Evolutionary conservation across 2,329 filamentous ascomycete genomes (phyloP).

Genomic region (Trichoderma sp.): DNA sequence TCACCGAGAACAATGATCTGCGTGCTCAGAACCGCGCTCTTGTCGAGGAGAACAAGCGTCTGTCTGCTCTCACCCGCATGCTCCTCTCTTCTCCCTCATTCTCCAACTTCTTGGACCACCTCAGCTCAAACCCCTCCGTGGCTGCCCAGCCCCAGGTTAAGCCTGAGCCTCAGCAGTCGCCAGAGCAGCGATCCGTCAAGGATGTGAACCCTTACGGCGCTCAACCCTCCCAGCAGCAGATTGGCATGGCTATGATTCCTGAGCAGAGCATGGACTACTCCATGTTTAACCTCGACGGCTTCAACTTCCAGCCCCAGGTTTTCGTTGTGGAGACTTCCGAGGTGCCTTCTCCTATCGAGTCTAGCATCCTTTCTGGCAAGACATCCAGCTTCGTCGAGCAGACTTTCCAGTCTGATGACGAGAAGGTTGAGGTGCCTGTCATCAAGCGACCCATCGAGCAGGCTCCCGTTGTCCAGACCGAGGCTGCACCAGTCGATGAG

Average conservation of each 20-base stretch:
- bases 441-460: slow-evolving; percentile 48
- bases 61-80: slow-evolving; percentile 76
- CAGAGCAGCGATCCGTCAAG: slow-evolving; percentile 55
- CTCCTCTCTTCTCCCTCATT: slow-evolving; percentile 79
- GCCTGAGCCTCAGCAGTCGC: slow-evolving; percentile 37
- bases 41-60: slow-evolving; percentile 78
- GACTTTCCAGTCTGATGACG: slow-evolving; percentile 44
- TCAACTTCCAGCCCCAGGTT: slow-evolving; percentile 65
- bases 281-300: slow-evolving; percentile 61
- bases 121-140: slow-evolving; percentile 58
- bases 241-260: slow-evolving; percentile 79
- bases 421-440: slow-evolving; percentile 56
- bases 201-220: slow-evolving; percentile 62
- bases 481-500: slow-evolving; percentile 41
- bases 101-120: slow-evolving; percentile 71
- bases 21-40: slow-evolving; percentile 78
- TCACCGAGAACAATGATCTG: slow-evolving; percentile 78
- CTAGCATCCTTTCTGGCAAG: slow-evolving; percentile 69
- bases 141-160: slow-evolving; percentile 40
- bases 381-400: slow-evolving; percentile 50
- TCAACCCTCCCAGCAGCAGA: slow-evolving; percentile 60
- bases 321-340: slow-evolving; percentile 74
- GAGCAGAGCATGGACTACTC: slow-evolving; percentile 75
- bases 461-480: slow-evolving; percentile 28
- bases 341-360: slow-evolving; percentile 58